These are phyloP conservation scores for Primulina huaijiensis DNA, from an alignment of 257 asterid species.

Conservation along the genomic window DNA sequence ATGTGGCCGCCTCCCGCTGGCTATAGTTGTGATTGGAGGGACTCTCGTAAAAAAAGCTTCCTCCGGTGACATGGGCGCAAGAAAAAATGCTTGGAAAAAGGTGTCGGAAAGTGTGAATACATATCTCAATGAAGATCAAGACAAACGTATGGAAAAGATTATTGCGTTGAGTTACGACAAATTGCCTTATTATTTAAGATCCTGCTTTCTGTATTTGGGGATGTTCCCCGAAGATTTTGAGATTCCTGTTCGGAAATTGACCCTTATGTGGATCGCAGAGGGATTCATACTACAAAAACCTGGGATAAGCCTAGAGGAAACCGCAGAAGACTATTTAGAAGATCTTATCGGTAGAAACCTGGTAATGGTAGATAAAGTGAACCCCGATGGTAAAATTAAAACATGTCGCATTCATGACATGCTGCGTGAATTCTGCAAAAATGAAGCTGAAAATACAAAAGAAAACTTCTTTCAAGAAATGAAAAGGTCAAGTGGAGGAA, in stretches of 20 bases:
- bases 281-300: conserved; percentile 32
- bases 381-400: conserved; percentile 32
- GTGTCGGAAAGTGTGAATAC: conserved; percentile 17
- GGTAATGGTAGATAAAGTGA: conserved; percentile 32
- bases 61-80: neutral
- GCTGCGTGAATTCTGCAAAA: conserved; percentile 39
- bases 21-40: conserved; percentile 37
- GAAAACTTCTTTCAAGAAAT: conserved; percentile 43
- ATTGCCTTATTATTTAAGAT: conserved; percentile 37
- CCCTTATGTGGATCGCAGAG: conserved; percentile 48
- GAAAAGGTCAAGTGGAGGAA: conserved; percentile 13
- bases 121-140: neutral
- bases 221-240: conserved; percentile 37
- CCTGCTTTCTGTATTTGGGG: conserved; percentile 49
- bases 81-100: conserved; percentile 17
- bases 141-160: conserved; percentile 14
- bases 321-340: conserved; percentile 35
- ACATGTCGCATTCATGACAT: conserved; percentile 40
- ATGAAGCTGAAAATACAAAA: conserved; percentile 24
- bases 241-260: conserved; percentile 36
- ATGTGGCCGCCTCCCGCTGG: conserved; percentile 47
- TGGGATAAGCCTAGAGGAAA: conserved; percentile 30
- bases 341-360: conserved; percentile 43
- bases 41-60: conserved; percentile 20
- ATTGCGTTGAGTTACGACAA: conserved; percentile 41